A percentile compares a stretch with the other conserved stretches of the same genome.
Evolutionary conservation across 306 rosid species (phyloP).

Genomic region (Vicia sativa): DNA sequence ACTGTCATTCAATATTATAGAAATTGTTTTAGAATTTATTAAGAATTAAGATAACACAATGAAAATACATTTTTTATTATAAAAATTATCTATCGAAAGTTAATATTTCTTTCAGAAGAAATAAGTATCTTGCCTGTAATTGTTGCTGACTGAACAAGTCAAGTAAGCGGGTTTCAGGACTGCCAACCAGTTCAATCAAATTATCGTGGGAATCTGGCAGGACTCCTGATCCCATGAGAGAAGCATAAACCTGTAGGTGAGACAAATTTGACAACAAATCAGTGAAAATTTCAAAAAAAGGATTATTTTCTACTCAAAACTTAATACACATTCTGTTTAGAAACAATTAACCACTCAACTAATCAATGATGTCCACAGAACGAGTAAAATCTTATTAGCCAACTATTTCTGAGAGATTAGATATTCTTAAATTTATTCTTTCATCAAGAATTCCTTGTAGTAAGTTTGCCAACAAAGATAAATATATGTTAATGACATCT

Average conservation of each 20-base stretch:
- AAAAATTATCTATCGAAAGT: background rate
- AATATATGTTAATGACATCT: background rate
- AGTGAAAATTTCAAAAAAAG: background rate
- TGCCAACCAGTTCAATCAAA: conserved; percentile 76
- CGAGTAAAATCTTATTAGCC: conserved; percentile 7
- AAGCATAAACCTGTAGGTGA: conserved; percentile 72
- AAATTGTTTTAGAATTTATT: background rate
- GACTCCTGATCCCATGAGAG: conserved; percentile 71
- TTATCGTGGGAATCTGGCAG: conserved; percentile 69
- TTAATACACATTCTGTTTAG: conserved; percentile 6
- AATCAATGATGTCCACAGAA: conserved; percentile 15
- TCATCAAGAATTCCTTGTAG: background rate
- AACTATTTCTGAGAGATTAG: conserved; percentile 11
- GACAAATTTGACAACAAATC: conserved; percentile 34
- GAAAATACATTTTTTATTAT: background rate
- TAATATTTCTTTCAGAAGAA: conserved; percentile 26
- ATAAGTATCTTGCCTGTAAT: conserved; percentile 62
- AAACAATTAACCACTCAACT: conserved; percentile 18
- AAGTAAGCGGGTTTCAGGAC: conserved; percentile 64
- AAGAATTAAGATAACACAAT: background rate
- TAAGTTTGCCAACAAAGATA: conserved; percentile 4
- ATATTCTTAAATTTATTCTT: background rate
- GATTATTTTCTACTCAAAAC: background rate
- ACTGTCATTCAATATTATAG: background rate
- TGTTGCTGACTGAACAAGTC: conserved; percentile 95